Conservation (phyloP, 495 filamentous ascomycete genomes). For the Melanomma pulvis-pyrius region DNA sequence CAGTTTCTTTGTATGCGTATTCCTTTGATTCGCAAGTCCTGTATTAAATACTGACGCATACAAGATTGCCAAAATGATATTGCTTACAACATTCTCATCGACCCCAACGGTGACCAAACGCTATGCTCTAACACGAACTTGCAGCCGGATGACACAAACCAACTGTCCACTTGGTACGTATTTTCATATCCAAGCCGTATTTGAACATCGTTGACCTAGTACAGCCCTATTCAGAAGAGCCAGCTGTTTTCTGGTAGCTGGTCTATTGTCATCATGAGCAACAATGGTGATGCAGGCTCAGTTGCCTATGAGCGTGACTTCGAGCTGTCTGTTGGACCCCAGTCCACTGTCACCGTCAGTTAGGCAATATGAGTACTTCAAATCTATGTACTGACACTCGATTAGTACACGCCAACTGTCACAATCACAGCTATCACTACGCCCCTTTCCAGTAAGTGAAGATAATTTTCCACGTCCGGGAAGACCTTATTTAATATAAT, state of each 20-base stretch:
- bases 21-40: background rate
- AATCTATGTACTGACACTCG: background rate
- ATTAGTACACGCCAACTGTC: constrained; percentile 34
- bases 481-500: background rate
- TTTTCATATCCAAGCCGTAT: background rate
- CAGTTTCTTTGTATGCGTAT: constrained; percentile 38
- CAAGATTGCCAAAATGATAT: constrained; percentile 40
- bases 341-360: constrained; percentile 40
- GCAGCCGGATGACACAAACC: constrained; percentile 39
- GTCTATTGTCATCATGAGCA: constrained; percentile 45
- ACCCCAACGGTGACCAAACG: constrained; percentile 43
- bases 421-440: constrained; percentile 29
- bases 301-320: constrained; percentile 47
- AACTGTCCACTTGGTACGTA: constrained; percentile 42
- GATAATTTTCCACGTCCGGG: background rate
- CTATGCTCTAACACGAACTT: constrained; percentile 41
- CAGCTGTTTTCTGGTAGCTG: constrained; percentile 42
- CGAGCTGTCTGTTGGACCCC: constrained; percentile 42
- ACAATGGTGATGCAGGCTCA: constrained; percentile 42
- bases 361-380: background rate
- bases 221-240: constrained; percentile 40
- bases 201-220: background rate
- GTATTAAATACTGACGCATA: constrained; percentile 8
- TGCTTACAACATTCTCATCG: constrained; percentile 44
- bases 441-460: constrained; percentile 36